phyloP scores from a whole-genome alignment of 805 yeast genomes.

The Helenozyma rhizophorensis region DNA sequence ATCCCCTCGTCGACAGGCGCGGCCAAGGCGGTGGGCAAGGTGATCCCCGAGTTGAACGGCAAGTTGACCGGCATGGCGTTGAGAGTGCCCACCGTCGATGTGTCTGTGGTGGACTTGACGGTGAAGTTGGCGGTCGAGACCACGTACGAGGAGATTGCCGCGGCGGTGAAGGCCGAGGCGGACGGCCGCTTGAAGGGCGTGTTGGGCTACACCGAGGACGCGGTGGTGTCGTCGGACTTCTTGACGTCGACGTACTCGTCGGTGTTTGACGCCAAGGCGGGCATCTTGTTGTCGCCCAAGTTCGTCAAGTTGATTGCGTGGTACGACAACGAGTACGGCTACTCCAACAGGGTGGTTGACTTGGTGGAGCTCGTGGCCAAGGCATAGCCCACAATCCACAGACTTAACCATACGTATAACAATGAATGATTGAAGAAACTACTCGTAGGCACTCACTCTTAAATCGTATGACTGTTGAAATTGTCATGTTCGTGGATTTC shows the following conservation, averaged over 20 bases:
- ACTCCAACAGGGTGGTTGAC: constrained; percentile 35
- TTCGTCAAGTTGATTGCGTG: constrained; percentile 34
- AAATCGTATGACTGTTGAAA: too few relatives aligned
- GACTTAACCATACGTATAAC: too few relatives aligned
- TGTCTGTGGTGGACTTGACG: constrained; percentile 34
- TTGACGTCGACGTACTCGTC: constrained; percentile 27
- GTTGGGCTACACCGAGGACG: constrained; percentile 33
- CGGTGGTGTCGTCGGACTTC: constrained; percentile 33
- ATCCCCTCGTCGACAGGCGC: constrained; percentile 37
- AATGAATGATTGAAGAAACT: too few relatives aligned
- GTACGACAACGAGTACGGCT: constrained; percentile 36
- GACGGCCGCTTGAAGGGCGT: constrained; percentile 32
- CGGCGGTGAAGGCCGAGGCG: constrained; percentile 27
- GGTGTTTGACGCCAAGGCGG: constrained; percentile 31
- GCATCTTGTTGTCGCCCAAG: constrained; percentile 32
- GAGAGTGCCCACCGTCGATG: constrained; percentile 35
- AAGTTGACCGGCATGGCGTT: constrained; percentile 34
- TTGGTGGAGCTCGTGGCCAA: constrained; percentile 33
- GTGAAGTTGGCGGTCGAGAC: constrained; percentile 28
- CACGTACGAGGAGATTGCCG: constrained; percentile 31
- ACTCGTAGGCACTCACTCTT: too few relatives aligned
- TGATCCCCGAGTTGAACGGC: constrained; percentile 34
- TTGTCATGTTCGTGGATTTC: too few relatives aligned
- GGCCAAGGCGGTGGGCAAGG: constrained; percentile 36
- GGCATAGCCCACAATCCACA: too few relatives aligned